Evolutionary conservation across 225 moss, liverwort and hornwort species (phyloP).

Genomic region (Antitrichia curtipendula): DNA sequence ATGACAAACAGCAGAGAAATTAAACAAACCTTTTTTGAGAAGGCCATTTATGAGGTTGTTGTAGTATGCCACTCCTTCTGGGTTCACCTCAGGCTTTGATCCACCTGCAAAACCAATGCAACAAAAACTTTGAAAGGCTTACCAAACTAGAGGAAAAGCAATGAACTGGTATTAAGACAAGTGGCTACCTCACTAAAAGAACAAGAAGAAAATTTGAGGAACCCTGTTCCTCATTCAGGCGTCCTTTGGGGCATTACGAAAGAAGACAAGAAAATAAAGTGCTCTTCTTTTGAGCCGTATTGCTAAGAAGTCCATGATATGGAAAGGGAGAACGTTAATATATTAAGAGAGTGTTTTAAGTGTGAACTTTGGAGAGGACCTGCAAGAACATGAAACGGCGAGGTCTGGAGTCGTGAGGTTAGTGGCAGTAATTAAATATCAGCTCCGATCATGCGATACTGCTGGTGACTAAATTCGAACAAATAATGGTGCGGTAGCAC

Average conservation of each 20-base stretch:
- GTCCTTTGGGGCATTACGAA: not conserved
- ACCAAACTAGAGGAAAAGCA: not conserved
- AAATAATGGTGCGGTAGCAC: not conserved
- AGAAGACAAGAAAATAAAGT: not conserved
- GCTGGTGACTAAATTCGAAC: not conserved
- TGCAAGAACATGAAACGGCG: not conserved
- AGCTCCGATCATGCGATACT: not conserved
- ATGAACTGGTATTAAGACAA: not conserved
- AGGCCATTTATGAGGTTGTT: constrained; percentile 69
- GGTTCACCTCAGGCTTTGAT: constrained; percentile 33
- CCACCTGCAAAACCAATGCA: constrained; percentile 42
- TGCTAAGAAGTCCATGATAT: not conserved
- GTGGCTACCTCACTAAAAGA: not conserved
- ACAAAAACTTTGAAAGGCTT: not conserved
- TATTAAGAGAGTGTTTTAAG: not conserved
- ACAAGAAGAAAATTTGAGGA: not conserved
- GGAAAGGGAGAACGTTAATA: not conserved
- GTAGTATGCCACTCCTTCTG: constrained; percentile 82
- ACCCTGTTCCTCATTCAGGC: not conserved
- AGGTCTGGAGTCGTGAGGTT: not conserved
- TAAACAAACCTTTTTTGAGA: constrained; percentile 48
- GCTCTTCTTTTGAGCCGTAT: not conserved
- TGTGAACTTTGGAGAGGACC: not conserved
- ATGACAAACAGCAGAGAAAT: not conserved
- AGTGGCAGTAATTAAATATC: not conserved